Evolutionary conservation across 176 grass and related monocot genomes (phyloP).

Genomic region (sorghum (Sorghum bicolor)): DNA sequence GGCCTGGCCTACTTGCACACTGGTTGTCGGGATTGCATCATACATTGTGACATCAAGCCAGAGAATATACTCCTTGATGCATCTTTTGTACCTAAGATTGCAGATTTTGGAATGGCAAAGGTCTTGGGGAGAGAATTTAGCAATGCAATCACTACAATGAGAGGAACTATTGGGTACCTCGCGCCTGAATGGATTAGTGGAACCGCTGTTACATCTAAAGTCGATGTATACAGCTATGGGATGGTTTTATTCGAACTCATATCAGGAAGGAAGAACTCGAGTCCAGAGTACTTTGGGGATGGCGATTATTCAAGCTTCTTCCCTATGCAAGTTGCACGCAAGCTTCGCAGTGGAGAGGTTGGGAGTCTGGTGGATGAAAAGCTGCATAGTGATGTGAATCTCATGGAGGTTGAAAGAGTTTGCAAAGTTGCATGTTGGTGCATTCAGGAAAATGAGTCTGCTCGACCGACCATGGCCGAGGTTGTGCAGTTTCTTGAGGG

Average conservation of each 20-base stretch:
- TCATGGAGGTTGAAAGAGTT: neutral
- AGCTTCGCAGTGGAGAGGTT: neutral
- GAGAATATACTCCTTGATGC: neutral
- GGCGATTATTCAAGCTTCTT: neutral
- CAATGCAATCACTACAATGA: neutral
- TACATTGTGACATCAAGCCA: constrained; percentile 19
- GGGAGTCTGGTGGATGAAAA: neutral
- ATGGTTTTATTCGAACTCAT: constrained; percentile 14
- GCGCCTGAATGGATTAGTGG: constrained; percentile 6
- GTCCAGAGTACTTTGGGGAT: neutral
- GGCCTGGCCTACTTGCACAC: constrained; percentile 1
- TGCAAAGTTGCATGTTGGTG: constrained; percentile 14
- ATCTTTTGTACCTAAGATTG: neutral
- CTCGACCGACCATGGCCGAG: neutral
- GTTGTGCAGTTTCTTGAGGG: constrained; percentile 20
- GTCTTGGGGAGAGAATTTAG: neutral
- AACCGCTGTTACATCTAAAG: neutral
- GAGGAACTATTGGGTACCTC: neutral
- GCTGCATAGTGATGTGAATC: neutral
- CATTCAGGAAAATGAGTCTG: constrained; percentile 9
- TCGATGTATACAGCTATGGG: constrained; percentile 8
- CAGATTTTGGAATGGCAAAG: constrained; percentile 19
- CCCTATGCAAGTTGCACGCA: neutral
- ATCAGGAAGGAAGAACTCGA: constrained; percentile 1
- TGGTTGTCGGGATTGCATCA: neutral